Conservation (phyloP, 2,329 filamentous ascomycete species). For the Exophiala spinifera region DNA sequence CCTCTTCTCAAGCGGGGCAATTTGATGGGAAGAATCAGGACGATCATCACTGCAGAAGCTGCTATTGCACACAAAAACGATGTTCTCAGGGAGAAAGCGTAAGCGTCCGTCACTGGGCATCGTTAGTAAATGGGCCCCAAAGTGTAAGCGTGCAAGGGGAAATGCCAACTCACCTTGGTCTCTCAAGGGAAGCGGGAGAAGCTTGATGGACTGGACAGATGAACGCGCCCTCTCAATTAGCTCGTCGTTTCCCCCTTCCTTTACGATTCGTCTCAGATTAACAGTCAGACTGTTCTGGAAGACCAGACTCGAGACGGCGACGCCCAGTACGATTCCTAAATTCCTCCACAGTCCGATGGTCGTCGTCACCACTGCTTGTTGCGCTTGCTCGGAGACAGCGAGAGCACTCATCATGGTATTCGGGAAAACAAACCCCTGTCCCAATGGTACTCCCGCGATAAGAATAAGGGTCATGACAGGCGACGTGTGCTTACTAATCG, state of each 20-base stretch:
- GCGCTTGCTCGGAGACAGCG: slow-evolving; percentile 41
- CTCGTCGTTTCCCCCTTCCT: neutral
- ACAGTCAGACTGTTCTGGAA: slow-evolving; percentile 18
- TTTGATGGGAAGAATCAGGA: slow-evolving; percentile 13
- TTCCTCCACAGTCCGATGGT: slow-evolving; percentile 23
- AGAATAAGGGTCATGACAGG: slow-evolving; percentile 40
- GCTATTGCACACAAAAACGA: slow-evolving; percentile 19
- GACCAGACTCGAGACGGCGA: slow-evolving; percentile 21
- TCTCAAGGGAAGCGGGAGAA: slow-evolving; percentile 5
- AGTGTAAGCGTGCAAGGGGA: neutral
- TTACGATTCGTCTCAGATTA: slow-evolving; percentile 9
- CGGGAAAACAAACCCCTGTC: slow-evolving; percentile 42
- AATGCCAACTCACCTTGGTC: slow-evolving; percentile 12
- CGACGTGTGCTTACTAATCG: slow-evolving; percentile 39
- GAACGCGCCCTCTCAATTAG: slow-evolving; percentile 12
- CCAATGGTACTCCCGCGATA: slow-evolving; percentile 39
- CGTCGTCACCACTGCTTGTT: slow-evolving; percentile 42
- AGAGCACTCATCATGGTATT: slow-evolving; percentile 42
- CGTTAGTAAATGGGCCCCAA: neutral
- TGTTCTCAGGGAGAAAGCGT: slow-evolving; percentile 17
- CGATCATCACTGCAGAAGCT: slow-evolving; percentile 13
- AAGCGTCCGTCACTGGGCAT: slow-evolving; percentile 19
- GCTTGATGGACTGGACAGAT: slow-evolving; percentile 13
- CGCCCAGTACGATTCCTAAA: slow-evolving; percentile 22
- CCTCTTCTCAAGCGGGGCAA: slow-evolving; percentile 16